These are phyloP conservation scores for Piedraia hortae DNA, from an alignment of 2,329 filamentous ascomycete genomes.

Conservation along the genomic window DNA sequence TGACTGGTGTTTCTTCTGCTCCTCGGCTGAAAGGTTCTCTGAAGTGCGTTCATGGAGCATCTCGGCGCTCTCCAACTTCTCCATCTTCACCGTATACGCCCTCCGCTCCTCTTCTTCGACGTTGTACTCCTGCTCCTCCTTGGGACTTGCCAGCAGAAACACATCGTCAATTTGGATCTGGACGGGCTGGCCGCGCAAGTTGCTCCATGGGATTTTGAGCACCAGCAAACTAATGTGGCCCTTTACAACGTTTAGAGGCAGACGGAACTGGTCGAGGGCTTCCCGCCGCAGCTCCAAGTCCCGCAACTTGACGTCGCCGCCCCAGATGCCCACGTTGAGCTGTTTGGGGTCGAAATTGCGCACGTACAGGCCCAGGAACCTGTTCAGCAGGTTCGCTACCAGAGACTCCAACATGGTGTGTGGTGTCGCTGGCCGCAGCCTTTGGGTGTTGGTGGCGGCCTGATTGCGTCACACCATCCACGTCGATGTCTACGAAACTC, in stretches of 20 bases:
- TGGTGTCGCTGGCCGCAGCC: no score
- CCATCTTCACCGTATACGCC: conserved; percentile 84
- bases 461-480: no score
- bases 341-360: conserved; percentile 97
- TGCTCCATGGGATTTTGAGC: conserved; percentile 89
- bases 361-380: conserved; percentile 98
- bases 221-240: conserved; percentile 83
- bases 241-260: conserved; percentile 89
- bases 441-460: no score
- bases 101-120: conserved; percentile 73
- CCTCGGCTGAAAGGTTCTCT: conserved; percentile 82
- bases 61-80: conserved; percentile 91
- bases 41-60: conserved; percentile 71
- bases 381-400: conserved; percentile 88
- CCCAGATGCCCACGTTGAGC: conserved; percentile 97
- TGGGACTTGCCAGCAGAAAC: conserved; percentile 78
- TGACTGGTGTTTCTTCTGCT: conserved; percentile 91
- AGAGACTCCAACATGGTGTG: conserved; percentile 73
- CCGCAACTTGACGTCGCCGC: conserved; percentile 81
- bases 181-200: conserved; percentile 77
- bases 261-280: conserved; percentile 84
- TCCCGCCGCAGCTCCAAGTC: conserved; percentile 81
- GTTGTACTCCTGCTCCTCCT: conserved; percentile 82
- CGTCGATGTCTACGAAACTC: no score
- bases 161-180: conserved; percentile 93